Conservation (phyloP, 2,329 filamentous ascomycete genomes). For the Boeremia lycopersici region DNA sequence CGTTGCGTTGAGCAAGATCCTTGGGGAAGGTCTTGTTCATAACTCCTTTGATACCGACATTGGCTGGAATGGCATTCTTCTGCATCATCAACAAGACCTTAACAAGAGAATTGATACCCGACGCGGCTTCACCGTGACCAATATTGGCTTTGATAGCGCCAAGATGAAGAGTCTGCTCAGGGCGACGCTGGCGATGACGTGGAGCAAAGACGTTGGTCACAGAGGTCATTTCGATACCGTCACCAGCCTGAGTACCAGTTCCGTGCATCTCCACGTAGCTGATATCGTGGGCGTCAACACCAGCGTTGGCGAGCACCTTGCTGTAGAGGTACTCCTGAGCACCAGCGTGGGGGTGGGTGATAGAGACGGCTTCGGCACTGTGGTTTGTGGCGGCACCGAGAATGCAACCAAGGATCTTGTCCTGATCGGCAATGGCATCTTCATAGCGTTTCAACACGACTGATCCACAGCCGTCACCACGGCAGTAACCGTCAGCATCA, state of each 20-base stretch:
- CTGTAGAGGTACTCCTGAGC: slow-evolving; percentile 76
- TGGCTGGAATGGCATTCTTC: slow-evolving; percentile 60
- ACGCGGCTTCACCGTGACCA: slow-evolving; percentile 61
- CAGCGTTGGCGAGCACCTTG: slow-evolving; percentile 72
- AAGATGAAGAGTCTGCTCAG: slow-evolving; percentile 58
- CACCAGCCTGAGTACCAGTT: slow-evolving; percentile 84
- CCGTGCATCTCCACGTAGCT: slow-evolving; percentile 90
- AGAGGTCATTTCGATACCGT: slow-evolving; percentile 80
- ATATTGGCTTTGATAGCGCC: slow-evolving; percentile 63
- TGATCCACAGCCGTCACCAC: slow-evolving; percentile 75
- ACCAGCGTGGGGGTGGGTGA: slow-evolving; percentile 80
- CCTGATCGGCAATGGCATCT: slow-evolving; percentile 77
- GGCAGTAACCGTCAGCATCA: slow-evolving; percentile 80
- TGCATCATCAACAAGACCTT: slow-evolving; percentile 62
- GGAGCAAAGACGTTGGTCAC: slow-evolving; percentile 70
- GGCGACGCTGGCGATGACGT: slow-evolving; percentile 55
- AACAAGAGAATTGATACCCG: slow-evolving; percentile 60
- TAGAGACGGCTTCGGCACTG: slow-evolving; percentile 79
- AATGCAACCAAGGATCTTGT: slow-evolving; percentile 74
- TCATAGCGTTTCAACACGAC: slow-evolving; percentile 80
- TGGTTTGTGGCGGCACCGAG: slow-evolving; percentile 79
- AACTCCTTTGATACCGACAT: slow-evolving; percentile 61
- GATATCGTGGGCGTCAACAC: slow-evolving; percentile 76
- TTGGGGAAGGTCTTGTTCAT: slow-evolving; percentile 63
- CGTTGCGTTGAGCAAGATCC: slow-evolving; percentile 58